Percentiles rank a stretch among this genome's conserved stretches.
Evolutionary conservation across 306 rosid species (phyloP).

Genomic region (Spatholobus suberectus): DNA sequence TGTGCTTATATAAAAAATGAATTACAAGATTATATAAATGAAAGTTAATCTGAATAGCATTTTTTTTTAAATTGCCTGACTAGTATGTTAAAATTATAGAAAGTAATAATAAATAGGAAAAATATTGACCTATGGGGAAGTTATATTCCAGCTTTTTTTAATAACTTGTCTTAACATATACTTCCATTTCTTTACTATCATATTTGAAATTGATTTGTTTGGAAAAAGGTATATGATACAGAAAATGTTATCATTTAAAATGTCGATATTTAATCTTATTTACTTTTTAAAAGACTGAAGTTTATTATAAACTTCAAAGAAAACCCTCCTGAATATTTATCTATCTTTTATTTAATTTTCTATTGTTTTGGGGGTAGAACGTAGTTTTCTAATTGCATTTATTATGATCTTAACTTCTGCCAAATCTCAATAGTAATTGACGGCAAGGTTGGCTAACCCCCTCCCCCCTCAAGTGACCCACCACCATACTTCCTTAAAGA

Average conservation of each 20-base stretch:
- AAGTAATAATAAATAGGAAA: neutral
- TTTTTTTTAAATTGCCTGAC: neutral
- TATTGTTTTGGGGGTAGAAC: neutral
- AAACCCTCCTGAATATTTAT: neutral
- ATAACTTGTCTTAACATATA: neutral
- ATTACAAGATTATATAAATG: neutral
- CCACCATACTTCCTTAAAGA: constrained; percentile 30
- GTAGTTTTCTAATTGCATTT: neutral
- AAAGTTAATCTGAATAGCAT: neutral
- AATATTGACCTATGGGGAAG: neutral
- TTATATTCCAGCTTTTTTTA: neutral
- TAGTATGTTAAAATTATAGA: neutral
- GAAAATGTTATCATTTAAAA: neutral
- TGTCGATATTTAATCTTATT: neutral
- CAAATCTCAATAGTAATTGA: neutral
- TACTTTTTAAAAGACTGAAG: neutral
- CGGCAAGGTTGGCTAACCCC: constrained; percentile 32
- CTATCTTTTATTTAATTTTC: neutral
- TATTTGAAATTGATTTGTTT: neutral
- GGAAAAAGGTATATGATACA: neutral
- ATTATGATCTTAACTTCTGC: neutral
- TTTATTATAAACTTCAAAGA: neutral
- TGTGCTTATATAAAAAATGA: neutral
- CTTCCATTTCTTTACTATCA: neutral
- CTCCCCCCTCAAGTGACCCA: constrained; percentile 27